A percentile compares a stretch with the other conserved stretches of the same genome.
These are phyloP conservation scores for Dimargaris cristalligena DNA, from an alignment of 192 early-diverging fungal species.

Conservation along the genomic window DNA sequence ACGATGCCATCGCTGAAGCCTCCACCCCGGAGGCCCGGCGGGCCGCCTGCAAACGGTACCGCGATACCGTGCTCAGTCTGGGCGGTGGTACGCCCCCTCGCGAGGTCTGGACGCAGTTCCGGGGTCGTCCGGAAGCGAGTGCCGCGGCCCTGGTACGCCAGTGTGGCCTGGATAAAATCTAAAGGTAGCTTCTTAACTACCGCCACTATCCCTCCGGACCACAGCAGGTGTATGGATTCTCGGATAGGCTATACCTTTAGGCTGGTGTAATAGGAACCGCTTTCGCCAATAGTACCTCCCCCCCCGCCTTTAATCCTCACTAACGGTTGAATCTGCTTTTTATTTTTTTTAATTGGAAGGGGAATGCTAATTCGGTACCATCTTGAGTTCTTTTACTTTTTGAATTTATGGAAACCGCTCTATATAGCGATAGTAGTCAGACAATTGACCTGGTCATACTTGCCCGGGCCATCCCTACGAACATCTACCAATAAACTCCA, in stretches of 20 bases:
- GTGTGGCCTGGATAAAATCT: slow-evolving; percentile 18
- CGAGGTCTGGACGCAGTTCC: slow-evolving; percentile 34
- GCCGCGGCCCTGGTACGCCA: slow-evolving; percentile 35
- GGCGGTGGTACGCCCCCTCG: slow-evolving; percentile 35
- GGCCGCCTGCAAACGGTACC: slow-evolving; percentile 27
- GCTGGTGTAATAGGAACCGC: not conserved
- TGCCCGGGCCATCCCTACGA: too few relatives aligned
- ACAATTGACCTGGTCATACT: too few relatives aligned
- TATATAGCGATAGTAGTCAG: too few relatives aligned
- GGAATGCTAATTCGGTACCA: too few relatives aligned
- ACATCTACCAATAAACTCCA: not conserved
- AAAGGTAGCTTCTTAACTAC: not conserved
- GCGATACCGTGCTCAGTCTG: slow-evolving; percentile 37
- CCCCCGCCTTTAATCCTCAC: not conserved
- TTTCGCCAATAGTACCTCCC: not conserved
- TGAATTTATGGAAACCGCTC: too few relatives aligned
- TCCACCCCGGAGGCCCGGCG: slow-evolving; percentile 9
- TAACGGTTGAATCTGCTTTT: not conserved
- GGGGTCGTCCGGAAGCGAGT: slow-evolving; percentile 30
- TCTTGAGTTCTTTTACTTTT: too few relatives aligned
- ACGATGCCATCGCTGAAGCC: slow-evolving; percentile 38
- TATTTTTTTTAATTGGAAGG: not conserved
- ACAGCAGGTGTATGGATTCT: not conserved
- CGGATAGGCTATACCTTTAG: not conserved
- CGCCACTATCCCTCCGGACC: too few relatives aligned